Evolutionary conservation across 2,329 filamentous ascomycete genomes (phyloP), one percentile per base, ranked within the genome.

Genomic region (Kalmusia sp.): DNA sequence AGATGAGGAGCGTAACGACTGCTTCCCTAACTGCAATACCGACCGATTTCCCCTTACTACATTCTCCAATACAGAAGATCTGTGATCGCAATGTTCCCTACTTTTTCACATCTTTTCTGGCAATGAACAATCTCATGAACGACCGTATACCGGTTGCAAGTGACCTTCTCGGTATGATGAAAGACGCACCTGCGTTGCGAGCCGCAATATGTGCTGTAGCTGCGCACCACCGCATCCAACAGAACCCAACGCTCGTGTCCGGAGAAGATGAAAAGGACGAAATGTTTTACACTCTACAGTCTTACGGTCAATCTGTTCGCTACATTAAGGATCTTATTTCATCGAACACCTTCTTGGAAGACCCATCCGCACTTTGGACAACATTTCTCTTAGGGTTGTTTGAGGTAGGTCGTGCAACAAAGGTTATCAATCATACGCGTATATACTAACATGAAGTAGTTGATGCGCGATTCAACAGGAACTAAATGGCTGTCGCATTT

Each of bases 401-500:
- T 28, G 65, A 69, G 52, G 65, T 67, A 54, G 41, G 51, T 12
- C 35, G 15, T 0, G 19, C 25, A 39, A 17, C 17, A 15, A 17
- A 31, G 14, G 14, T n/a, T 30, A 12, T 21, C 28, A 1, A 6
- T 31, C 11, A 34, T 14, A 24, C 33, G 15, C n/a, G 15, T 15
- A 21, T 35, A 50, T 5, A 12, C 40, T 53, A 21, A 55, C 11
- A 2, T 2, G 14, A 21, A 9, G n/a, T 22, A 69, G 67, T 46
- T 68, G 22, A 69, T 67, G 65, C 64, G 61, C 12, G 65, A 69
- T 31, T 56, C 53, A 2, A 63, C 62, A 11, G 67, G 67, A 19
- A 54, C 40, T 3, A 65, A 64, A 19, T 69, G 67, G 67, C 57
- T 68, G 1, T 59, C 62, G 3, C 67, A 68, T 27, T 69, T 69